Evolutionary conservation across 2,329 filamentous ascomycete species (phyloP).

Genomic region (Rutstroemia sp.): DNA sequence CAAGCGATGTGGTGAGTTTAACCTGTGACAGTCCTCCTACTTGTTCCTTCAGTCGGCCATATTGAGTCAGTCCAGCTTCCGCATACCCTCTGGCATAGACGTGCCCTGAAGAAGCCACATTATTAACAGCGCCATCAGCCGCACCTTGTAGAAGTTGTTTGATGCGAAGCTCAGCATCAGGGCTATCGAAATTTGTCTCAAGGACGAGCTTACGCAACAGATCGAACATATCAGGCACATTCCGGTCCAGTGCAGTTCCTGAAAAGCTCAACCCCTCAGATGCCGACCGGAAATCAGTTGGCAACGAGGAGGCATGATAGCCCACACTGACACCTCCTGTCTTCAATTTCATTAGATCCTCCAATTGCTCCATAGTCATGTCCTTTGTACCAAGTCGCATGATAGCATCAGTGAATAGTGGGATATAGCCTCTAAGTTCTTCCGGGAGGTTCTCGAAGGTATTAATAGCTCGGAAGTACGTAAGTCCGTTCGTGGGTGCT

Average conservation of each 20-base stretch:
- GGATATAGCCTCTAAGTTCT: slow-evolving; percentile 76
- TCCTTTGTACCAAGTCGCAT: slow-evolving; percentile 88
- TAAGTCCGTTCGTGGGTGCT: slow-evolving; percentile 89
- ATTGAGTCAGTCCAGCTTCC: slow-evolving; percentile 67
- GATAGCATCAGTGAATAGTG: slow-evolving; percentile 84
- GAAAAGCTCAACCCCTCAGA: slow-evolving; percentile 78
- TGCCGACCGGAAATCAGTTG: slow-evolving; percentile 60
- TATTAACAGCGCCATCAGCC: slow-evolving; percentile 83
- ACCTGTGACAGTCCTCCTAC: slow-evolving; percentile 88
- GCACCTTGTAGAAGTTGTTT: slow-evolving; percentile 79
- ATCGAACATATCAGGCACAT: slow-evolving; percentile 86
- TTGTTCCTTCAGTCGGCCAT: slow-evolving; percentile 70
- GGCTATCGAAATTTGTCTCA: slow-evolving; percentile 84
- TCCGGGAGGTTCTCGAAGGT: slow-evolving; percentile 71
- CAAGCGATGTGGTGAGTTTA: slow-evolving; percentile 72
- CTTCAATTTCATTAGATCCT: slow-evolving; percentile 92
- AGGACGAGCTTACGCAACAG: slow-evolving; percentile 71
- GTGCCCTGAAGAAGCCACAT: slow-evolving; percentile 86
- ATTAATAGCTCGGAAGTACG: slow-evolving; percentile 90
- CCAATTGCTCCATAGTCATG: slow-evolving; percentile 87
- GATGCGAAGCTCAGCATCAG: slow-evolving; percentile 74
- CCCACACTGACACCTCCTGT: slow-evolving; percentile 84
- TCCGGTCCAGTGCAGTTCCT: slow-evolving; percentile 82
- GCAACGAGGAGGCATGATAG: slow-evolving; percentile 75
- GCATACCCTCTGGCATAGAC: slow-evolving; percentile 78